These are phyloP conservation scores for Colletotrichum spinosum DNA, from an alignment of 2,329 filamentous ascomycete genomes.

Conservation along the genomic window DNA sequence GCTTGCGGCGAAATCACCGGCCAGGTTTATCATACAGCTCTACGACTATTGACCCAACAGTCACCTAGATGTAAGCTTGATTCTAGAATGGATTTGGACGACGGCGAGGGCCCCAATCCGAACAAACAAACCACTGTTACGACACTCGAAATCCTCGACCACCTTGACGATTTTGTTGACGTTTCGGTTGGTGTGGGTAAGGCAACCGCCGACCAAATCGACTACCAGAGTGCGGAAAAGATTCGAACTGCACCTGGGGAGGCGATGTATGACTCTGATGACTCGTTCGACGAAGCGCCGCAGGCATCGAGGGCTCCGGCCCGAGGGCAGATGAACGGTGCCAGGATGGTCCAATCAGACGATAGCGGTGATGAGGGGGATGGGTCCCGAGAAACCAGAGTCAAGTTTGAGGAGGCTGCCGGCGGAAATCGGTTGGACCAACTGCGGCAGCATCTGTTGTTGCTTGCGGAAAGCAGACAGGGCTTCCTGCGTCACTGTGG, in stretches of 20 bases:
- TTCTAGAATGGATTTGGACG: conserved; percentile 58
- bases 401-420: conserved; percentile 63
- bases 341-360: conserved; percentile 49
- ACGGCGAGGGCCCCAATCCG: conserved; percentile 42
- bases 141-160: conserved; percentile 67
- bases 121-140: conserved; percentile 55
- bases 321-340: conserved; percentile 43
- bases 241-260: conserved; percentile 50
- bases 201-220: conserved; percentile 58
- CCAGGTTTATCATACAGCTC: conserved; percentile 79
- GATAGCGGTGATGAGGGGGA: conserved; percentile 41
- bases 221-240: conserved; percentile 60
- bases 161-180: conserved; percentile 64
- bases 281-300: conserved; percentile 46
- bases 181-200: conserved; percentile 70
- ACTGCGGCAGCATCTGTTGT: conserved; percentile 78
- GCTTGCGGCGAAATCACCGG: conserved; percentile 80
- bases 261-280: conserved; percentile 46
- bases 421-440: conserved; percentile 64
- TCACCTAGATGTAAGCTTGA: conserved; percentile 75
- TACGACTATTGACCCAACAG: conserved; percentile 77
- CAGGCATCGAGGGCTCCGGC: conserved; percentile 40
- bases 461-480: conserved; percentile 77
- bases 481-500: conserved; percentile 77
- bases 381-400: conserved; percentile 52